Conservation (phyloP, 139 green algal genomes). For the Chlamydomonas sp. region DNA sequence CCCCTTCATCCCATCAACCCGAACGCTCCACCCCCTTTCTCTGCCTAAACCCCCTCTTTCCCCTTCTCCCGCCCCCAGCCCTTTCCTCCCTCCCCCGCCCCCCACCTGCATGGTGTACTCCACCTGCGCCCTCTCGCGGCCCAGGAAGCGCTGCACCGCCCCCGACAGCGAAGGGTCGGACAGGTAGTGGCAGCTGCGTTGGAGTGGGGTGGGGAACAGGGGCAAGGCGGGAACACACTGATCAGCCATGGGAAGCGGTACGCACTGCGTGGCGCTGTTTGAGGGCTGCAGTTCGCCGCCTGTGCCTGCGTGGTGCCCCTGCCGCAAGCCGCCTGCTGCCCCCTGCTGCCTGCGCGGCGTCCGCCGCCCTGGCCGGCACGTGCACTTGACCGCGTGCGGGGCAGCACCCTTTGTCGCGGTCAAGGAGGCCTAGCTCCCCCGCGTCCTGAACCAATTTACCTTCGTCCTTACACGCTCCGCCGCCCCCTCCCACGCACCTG, state of each 20-base stretch:
- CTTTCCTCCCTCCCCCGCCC: not conserved
- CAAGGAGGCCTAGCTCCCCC: not conserved
- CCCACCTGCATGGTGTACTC: slow-evolving; percentile 56
- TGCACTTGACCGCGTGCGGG: not conserved
- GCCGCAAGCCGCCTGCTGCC: not conserved
- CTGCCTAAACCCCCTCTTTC: not conserved
- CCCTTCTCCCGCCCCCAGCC: not conserved
- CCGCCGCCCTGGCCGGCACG: not conserved
- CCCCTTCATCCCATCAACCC: not conserved
- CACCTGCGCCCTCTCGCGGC: slow-evolving; percentile 57
- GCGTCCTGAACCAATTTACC: not conserved
- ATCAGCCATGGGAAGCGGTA: not conserved
- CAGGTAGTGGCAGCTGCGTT: slow-evolving; percentile 76
- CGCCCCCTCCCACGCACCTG: slow-evolving; percentile 7
- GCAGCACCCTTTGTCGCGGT: not conserved
- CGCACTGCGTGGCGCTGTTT: not conserved
- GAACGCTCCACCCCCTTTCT: not conserved
- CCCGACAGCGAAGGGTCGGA: slow-evolving; percentile 57
- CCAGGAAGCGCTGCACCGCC: slow-evolving; percentile 41
- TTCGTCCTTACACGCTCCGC: not conserved
- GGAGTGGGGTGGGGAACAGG: not conserved
- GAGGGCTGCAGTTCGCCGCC: not conserved
- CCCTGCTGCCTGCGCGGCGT: not conserved
- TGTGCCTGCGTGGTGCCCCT: not conserved
- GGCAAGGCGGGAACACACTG: not conserved